A percentile compares a stretch with the other conserved stretches of the same genome.
Conservation (phyloP, 2,329 filamentous ascomycete genomes). For the Fusarium transvaalense region DNA sequence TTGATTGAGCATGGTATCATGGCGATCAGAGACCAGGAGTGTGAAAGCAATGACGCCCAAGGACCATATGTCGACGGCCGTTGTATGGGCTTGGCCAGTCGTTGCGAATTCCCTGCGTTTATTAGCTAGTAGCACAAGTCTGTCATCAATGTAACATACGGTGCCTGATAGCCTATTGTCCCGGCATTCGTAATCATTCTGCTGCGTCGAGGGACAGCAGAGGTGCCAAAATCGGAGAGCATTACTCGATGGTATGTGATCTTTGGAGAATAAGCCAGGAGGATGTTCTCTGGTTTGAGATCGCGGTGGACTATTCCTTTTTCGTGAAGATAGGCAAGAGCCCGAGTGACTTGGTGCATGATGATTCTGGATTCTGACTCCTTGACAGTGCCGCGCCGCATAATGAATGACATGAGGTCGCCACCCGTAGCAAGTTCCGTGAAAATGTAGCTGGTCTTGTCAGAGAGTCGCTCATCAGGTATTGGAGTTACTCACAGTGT, state of each 20-base stretch:
- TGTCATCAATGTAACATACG: constrained; percentile 52
- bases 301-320: constrained; percentile 66
- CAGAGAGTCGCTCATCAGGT: background rate
- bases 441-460: constrained; percentile 62
- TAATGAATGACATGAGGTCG: constrained; percentile 64
- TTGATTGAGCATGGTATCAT: constrained; percentile 46
- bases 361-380: constrained; percentile 61
- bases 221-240: constrained; percentile 66
- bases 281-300: constrained; percentile 67
- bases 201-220: constrained; percentile 57
- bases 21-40: constrained; percentile 48
- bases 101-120: constrained; percentile 55
- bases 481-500: constrained; percentile 56
- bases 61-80: constrained; percentile 65
- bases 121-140: constrained; percentile 9
- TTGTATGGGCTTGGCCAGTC: constrained; percentile 48
- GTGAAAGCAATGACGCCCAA: constrained; percentile 61
- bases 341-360: constrained; percentile 61
- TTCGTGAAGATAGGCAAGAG: constrained; percentile 62
- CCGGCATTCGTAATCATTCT: constrained; percentile 61
- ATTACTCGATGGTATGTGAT: constrained; percentile 60
- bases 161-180: constrained; percentile 62
- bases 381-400: constrained; percentile 52
- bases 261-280: constrained; percentile 61
- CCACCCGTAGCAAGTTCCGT: constrained; percentile 68